Base-by-base conservation (phyloP, 768 basidiomycete species). In the Phlegmacium glaucopus region DNA sequence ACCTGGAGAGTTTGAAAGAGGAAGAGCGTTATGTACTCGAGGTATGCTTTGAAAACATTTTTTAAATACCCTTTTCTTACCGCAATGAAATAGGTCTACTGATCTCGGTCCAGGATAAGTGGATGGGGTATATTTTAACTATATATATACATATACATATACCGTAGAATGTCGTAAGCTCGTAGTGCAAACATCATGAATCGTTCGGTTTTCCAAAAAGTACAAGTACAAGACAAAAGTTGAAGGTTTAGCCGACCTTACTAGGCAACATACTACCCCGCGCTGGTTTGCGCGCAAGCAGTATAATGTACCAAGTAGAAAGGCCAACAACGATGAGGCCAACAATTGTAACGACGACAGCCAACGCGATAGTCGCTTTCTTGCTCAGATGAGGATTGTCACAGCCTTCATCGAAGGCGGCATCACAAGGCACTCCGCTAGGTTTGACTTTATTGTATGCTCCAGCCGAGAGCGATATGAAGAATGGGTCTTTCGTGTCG, bases 21-120 rank as follows among this genome's bases (percentile, higher is more conserved):
- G 92, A 94, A 58, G 96, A 98, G 67, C 85, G 95, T 38, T 99
- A 98, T 67, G 93, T 99, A 8, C 78, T 98, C 17, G 96, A 99
- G 80, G 96, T 91, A 53, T 52, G 66, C 51, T 18, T 47, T 40
- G 46, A 42, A 30, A 25, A 29, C 7, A 18, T 35, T 8, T 12
- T n/a, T 13, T 17, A 4, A 7, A 7, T 17, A 34, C 2, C 32
- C 11, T 10, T 34, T n/a, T 10, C 32, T 34, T 10, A 34, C 11
- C 32, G 22, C 22, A 22, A 34, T 34, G 32, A 11, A 11, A 11
- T 34, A 34, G 32, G 32, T 34, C 4, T 17, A 35, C 29, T 44
- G 29, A 50, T 22, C 22, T 22, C 22, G 22, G 22, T 22, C 22
- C 22, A 5, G 22, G 22, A 22, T 22, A 22, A 22, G 22, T 22